Evolutionary conservation across 139 green algal species (phyloP), one percentile per base, ranked within the genome.

Genomic region (Micractinium conductrix): DNA sequence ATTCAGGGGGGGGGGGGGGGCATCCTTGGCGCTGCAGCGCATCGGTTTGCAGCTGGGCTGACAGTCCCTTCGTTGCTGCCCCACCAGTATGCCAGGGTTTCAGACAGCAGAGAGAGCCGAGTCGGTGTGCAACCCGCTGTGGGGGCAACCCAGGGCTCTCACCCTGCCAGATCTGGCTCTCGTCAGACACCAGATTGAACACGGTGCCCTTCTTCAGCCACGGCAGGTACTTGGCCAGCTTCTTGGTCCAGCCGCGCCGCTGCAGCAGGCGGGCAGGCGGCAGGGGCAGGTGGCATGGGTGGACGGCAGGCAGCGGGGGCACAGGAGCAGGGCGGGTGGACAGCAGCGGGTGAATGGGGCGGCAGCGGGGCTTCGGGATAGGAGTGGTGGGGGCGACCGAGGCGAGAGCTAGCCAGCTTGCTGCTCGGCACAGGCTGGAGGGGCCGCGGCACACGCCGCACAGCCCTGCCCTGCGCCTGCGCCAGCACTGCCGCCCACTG

Each of bases 81-180:
- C 62, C 26, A 10, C 62, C 16, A 12, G 21, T 38, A 4, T 38
- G 2, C 26, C 62, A 69, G 62, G 26, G n/a, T n/a, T n/a, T n/a
- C n/a, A n/a, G n/a, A n/a, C n/a, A n/a, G n/a, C n/a, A n/a, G n/a
- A 40, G 17, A 4, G 4, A 37, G 17, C 62, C 2, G 26, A 28
- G 28, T 37, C 10, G 12, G 10, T 24, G 10, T 16, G 48, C 48
- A 58, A 58, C 48, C 48, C 48, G 12, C 12, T 16, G 48, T 58
- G 10, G 10, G 48, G 48, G 48, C 48, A 67, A 9, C 21, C 65
- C 48, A 22, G n/a, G 65, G 30, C 65, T 72, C 74, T 24, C 74
- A 81, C 74, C 74, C 76, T 82, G 58, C 76, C 76, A 82, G 76
- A 82, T 69, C 62, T 82, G 76, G 10, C 38, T 58, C 58, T 82